phyloP scores from a whole-genome alignment of 108 stramenopile species.

The Schizochytrium sp. region DNA sequence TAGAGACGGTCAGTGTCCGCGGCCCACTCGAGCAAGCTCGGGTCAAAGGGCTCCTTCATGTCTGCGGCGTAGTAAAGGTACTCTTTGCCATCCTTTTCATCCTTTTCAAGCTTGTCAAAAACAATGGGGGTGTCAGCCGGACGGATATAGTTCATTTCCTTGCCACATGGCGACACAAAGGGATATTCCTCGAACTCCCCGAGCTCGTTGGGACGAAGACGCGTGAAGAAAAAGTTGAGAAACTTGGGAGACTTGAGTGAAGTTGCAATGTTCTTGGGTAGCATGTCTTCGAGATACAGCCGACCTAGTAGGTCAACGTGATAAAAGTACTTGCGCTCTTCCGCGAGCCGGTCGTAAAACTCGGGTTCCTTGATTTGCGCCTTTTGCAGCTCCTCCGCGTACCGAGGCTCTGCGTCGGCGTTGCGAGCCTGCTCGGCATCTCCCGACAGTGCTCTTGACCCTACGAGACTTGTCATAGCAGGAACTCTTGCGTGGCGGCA shows the following conservation, averaged over 20 bases:
- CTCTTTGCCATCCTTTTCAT: neutral
- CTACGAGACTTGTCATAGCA: too few species aligned
- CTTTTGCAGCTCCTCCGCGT: slow-evolving; percentile 23
- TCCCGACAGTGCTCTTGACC: too few species aligned
- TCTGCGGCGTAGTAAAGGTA: neutral
- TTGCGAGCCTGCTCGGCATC: neutral
- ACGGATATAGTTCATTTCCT: slow-evolving; percentile 22
- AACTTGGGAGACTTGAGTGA: slow-evolving; percentile 22
- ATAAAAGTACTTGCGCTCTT: slow-evolving; percentile 22
- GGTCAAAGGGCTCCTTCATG: slow-evolving; percentile 9
- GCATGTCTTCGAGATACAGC: slow-evolving; percentile 4
- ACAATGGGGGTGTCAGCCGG: slow-evolving; percentile 18
- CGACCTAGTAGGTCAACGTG: slow-evolving; percentile 17
- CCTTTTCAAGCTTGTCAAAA: neutral
- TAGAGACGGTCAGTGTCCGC: neutral
- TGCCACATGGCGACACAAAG: slow-evolving; percentile 6
- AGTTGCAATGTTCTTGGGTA: slow-evolving; percentile 26
- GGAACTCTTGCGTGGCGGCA: too few species aligned
- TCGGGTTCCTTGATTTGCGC: neutral
- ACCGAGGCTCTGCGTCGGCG: neutral
- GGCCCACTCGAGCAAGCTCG: neutral
- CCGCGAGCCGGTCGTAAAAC: neutral
- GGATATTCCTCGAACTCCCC: neutral
- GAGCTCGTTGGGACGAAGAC: neutral
- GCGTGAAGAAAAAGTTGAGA: slow-evolving; percentile 23